Percentiles rank a stretch among this genome's conserved stretches.
Conservation (phyloP, 2,329 filamentous ascomycete genomes). For the Davidsoniella neocaledoniae region DNA sequence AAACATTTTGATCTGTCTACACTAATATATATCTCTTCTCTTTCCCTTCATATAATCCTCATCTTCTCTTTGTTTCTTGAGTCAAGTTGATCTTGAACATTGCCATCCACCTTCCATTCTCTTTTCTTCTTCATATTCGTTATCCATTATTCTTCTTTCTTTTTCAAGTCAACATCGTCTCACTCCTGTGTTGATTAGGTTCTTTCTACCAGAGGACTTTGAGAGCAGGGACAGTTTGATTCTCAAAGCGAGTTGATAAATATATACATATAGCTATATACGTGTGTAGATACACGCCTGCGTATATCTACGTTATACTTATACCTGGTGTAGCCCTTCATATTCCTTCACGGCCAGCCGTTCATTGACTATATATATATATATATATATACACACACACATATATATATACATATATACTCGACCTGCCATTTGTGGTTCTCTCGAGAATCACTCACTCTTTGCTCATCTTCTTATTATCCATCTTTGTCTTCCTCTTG, state of each 20-base stretch:
- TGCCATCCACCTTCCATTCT: conserved; percentile 1
- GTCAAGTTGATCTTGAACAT: conserved; percentile 2
- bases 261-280: too few relatives aligned
- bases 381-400: neutral
- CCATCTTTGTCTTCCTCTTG: neutral
- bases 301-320: conserved; percentile 8
- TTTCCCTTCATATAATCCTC: neutral
- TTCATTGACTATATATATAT: neutral
- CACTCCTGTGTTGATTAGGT: too few relatives aligned
- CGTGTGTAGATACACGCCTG: too few relatives aligned
- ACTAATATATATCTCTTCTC: neutral
- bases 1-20: neutral
- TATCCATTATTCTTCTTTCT: neutral
- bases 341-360: too few relatives aligned
- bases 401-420: conserved; percentile 2
- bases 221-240: too few relatives aligned
- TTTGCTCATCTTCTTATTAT: neutral
- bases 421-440: neutral
- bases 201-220: too few relatives aligned
- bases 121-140: conserved; percentile 5
- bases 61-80: neutral
- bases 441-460: neutral
- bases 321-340: too few relatives aligned
- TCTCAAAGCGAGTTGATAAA: too few relatives aligned
- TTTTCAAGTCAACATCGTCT: neutral